These are phyloP conservation scores for Penicillium griseofulvum DNA, from an alignment of 2,329 filamentous ascomycete genomes.

Conservation along the genomic window DNA sequence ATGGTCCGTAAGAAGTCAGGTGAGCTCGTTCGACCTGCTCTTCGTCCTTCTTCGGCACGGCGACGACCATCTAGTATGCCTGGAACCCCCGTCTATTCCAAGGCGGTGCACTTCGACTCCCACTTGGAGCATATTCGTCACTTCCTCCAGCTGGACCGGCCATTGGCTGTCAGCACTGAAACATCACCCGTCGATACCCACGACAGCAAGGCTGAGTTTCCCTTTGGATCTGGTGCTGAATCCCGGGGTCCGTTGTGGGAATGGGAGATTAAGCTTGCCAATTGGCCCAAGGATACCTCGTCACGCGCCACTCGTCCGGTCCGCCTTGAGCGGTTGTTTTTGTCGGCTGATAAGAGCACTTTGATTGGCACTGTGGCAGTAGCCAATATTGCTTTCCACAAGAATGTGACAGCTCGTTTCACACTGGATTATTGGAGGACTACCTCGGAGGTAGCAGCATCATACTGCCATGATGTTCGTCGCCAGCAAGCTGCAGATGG, in stretches of 20 bases:
- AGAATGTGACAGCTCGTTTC: conserved; percentile 85
- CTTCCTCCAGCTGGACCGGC: conserved; percentile 89
- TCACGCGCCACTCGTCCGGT: conserved; percentile 62
- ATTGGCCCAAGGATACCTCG: conserved; percentile 71
- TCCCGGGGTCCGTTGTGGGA: conserved; percentile 60
- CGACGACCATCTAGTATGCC: conserved; percentile 93
- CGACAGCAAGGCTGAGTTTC: conserved; percentile 85
- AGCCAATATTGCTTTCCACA: conserved; percentile 85
- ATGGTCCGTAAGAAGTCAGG: conserved; percentile 99
- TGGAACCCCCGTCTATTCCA: conserved; percentile 90
- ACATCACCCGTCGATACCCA: conserved; percentile 88
- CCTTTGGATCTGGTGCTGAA: conserved; percentile 61
- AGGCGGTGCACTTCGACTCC: conserved; percentile 97
- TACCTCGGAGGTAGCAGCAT: conserved; percentile 87
- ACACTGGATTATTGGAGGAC: conserved; percentile 99
- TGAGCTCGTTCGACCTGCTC: conserved; percentile 87
- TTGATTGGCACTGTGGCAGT: conserved; percentile 81
- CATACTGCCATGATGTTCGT: conserved; percentile 76
- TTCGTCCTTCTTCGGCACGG: conserved; percentile 70
- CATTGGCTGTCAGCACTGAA: conserved; percentile 91
- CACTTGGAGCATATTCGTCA: conserved; percentile 94
- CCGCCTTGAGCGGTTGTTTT: conserved; percentile 79
- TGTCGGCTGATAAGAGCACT: conserved; percentile 83
- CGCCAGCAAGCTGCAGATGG: conserved; percentile 62
- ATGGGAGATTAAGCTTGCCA: conserved; percentile 82